Evolutionary conservation across 129 eudicot genomes (phyloP), one percentile per base, ranked within the genome.

Genomic region (Helianthus tuberosus): DNA sequence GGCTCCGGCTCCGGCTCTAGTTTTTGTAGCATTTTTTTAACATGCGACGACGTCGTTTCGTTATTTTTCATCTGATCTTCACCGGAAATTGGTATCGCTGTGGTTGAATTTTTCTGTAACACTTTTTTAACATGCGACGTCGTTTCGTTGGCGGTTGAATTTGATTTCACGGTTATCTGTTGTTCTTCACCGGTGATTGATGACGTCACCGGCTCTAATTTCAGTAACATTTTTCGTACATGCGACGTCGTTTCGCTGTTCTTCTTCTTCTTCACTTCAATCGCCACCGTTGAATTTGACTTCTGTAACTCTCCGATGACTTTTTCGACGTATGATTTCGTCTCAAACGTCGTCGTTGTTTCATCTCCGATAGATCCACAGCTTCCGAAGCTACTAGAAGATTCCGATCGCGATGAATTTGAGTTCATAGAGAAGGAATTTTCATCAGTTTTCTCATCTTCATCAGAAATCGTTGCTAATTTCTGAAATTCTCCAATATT

Each of bases 331-430:
- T 12, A 35, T 2, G 63, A 59, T 43, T 66, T 54, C 50, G 47
- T 66, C 77, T 48, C 79, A 64, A 65, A 11, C 47, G 27, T 49
- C 5, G 58, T n/a, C n/a, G n/a, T 27, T 72, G 64, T 35, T 1
- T 63, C 70, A 12, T 36, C 79, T 64, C 74, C 91, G 2, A 90
- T 87, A 10, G 98, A 93, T 52, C 93, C 96, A 5, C 84, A 85
- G 64, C 86, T 82, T 52, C 88, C 91, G 8, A 86, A 69, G 54
- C 84, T 77, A 8, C 68, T 78, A 9, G 46, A 53, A 3, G 77
- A 47, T 32, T 79, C 86, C 14, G 44, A 10, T 71, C 64, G 57
- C 46, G 29, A 51, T 29, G 72, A 15, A 47, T 51, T 64, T 6
- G 49, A 58, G 2, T 36, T 82, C 17, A 61, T 12, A 32, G 44